Percentiles rank a stretch among this genome's conserved stretches.
phyloP scores from a whole-genome alignment of 1,284 basidiomycete species.

The Sporisorium scitamineum region DNA sequence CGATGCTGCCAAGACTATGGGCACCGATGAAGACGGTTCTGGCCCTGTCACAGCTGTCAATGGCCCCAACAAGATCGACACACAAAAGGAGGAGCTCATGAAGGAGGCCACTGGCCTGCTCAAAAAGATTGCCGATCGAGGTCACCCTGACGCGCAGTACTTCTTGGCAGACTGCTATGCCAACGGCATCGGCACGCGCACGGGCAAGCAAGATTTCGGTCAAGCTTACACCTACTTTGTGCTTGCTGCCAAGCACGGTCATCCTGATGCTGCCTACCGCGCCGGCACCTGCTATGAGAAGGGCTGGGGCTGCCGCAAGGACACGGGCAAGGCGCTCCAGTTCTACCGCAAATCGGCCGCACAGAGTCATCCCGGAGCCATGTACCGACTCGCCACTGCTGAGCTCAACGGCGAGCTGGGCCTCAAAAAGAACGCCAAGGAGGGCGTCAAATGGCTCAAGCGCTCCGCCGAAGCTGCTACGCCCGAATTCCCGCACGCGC shows the following conservation, averaged over 20 bases:
- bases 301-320: conserved; percentile 95
- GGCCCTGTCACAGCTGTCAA: conserved; percentile 29
- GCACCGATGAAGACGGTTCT: conserved; percentile 34
- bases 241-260: conserved; percentile 96
- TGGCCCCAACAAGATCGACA: conserved; percentile 41
- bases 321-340: conserved; percentile 88
- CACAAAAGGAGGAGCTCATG: conserved; percentile 76
- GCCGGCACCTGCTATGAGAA: conserved; percentile 98
- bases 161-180: conserved; percentile 97
- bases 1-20: conserved; percentile 76
- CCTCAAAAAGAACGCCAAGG: conserved; percentile 85
- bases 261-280: conserved; percentile 93
- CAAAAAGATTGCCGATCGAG: conserved; percentile 90
- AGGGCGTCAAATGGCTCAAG: conserved; percentile 98
- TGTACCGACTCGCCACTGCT: conserved; percentile 95
- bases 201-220: conserved; percentile 92
- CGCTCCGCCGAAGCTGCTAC: conserved; percentile 81
- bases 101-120: conserved; percentile 88
- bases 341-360: conserved; percentile 93
- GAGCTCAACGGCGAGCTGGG: conserved; percentile 96
- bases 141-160: conserved; percentile 93
- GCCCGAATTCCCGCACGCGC: conserved; percentile 94
- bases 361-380: conserved; percentile 89
- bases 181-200: conserved; percentile 89
- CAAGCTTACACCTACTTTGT: conserved; percentile 95